phyloP scores from a whole-genome alignment of 2,329 filamentous ascomycete genomes.

The Trichoderma polysporum region DNA sequence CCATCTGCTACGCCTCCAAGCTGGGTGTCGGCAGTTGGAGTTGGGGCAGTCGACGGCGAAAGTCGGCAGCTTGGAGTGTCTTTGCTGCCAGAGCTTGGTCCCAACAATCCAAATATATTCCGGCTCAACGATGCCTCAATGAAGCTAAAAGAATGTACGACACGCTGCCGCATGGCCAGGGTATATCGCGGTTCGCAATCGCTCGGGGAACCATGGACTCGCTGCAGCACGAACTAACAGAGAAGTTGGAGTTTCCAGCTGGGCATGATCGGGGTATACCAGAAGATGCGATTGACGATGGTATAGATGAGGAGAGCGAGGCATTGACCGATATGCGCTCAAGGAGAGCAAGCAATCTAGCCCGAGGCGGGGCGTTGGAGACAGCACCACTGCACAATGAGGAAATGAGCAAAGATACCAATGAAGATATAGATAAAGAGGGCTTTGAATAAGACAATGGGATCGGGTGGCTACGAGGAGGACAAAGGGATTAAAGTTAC shows the following conservation, averaged over 20 bases:
- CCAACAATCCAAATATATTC: conserved; percentile 69
- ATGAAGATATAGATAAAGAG: conserved; percentile 33
- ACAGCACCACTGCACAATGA: conserved; percentile 47
- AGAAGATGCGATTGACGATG: conserved; percentile 41
- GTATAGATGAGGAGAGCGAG: conserved; percentile 55
- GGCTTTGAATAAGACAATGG: conserved; percentile 43
- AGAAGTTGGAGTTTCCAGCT: conserved; percentile 41
- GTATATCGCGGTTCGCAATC: conserved; percentile 49
- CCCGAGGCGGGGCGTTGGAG: conserved; percentile 47
- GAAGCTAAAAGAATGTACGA: conserved; percentile 61
- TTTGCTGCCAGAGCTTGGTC: conserved; percentile 84
- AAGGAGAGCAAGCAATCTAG: conserved; percentile 56
- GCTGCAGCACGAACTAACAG: conserved; percentile 51
- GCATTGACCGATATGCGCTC: conserved; percentile 52
- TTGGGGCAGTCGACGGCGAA: conserved; percentile 73
- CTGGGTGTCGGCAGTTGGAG: conserved; percentile 62
- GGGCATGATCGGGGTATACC: conserved; percentile 37
- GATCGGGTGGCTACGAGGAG: not conserved
- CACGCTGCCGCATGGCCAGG: conserved; percentile 49
- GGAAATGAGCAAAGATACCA: conserved; percentile 26
- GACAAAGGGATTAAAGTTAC: not conserved
- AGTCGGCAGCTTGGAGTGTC: conserved; percentile 86
- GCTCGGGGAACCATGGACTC: conserved; percentile 54
- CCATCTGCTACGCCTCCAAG: conserved; percentile 77
- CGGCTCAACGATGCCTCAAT: conserved; percentile 75